phyloP scores from a whole-genome alignment of 257 asterid genomes.

The Salvia hispanica region DNA sequence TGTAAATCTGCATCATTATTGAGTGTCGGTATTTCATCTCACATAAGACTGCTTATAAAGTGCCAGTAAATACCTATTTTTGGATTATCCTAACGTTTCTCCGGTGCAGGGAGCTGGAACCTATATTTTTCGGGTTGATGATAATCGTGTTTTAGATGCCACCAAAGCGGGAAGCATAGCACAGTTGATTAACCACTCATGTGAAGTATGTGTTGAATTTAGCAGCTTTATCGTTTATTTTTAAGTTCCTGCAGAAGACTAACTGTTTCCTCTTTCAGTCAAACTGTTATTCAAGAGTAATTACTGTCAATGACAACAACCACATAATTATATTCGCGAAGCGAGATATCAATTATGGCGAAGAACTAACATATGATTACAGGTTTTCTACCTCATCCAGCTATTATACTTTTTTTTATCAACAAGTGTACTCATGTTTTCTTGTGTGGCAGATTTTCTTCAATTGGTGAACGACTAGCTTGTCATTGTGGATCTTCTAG shows the following conservation, averaged over 20 bases:
- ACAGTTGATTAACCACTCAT: conserved; percentile 94
- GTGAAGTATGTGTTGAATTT: conserved; percentile 66
- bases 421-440: conserved; percentile 17
- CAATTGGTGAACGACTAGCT: conserved; percentile 80
- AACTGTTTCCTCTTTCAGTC: conserved; percentile 59
- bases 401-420: conserved; percentile 23
- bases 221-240: conserved; percentile 14
- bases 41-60: conserved; percentile 20
- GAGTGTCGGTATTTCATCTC: conserved; percentile 12
- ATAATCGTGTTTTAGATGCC: conserved; percentile 91
- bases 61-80: conserved; percentile 21
- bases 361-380: conserved; percentile 94
- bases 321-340: conserved; percentile 95
- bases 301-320: conserved; percentile 63
- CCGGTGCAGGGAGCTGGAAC: conserved; percentile 96
- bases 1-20: neutral
- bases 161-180: conserved; percentile 98
- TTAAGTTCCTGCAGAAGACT: conserved; percentile 13
- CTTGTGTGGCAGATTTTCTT: conserved; percentile 61
- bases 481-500: conserved; percentile 86
- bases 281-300: conserved; percentile 89
- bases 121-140: conserved; percentile 92
- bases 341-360: conserved; percentile 82
- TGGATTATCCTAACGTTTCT: conserved; percentile 26
- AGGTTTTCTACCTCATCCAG: conserved; percentile 53